Evolutionary conservation across 805 yeast species (phyloP), one percentile per base, ranked within the genome.

Genomic region (Candida nonsorbophila): DNA sequence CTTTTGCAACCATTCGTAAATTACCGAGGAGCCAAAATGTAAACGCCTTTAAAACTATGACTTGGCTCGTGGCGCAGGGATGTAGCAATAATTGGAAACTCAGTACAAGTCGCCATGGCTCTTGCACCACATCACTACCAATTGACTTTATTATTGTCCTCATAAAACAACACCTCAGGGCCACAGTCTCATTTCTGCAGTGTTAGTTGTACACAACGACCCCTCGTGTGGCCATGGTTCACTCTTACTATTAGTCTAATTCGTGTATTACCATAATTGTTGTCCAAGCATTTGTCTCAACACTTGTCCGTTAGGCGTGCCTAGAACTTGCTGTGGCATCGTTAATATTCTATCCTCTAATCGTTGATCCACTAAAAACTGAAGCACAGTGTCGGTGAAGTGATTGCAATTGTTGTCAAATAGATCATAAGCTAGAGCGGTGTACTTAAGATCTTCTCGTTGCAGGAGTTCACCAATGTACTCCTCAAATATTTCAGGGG

Each of bases 361-460:
- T 28, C 57, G 64, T 33, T 59, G 56, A 5, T 79, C 82, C 14
- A 72, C 76, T 34, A 77, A 51, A 37, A 79, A 78, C 42, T 77
- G 76, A 23, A 73, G 44, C 32, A 73, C 45, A 25, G 69, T 76
- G 40, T 77, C 69, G 12, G 80, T 65, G 53, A 79, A 78, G 51
- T 80, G 79, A 52, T 79, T 79, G 51, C 86, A 79, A 45, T 79
- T 79, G 51, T 78, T 78, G 30, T 67, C 65, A 34, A 79, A 75
- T 34, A 79, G 49, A 39, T 76, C 74, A 53, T 79, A 79, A 21
- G 52, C 58, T 6, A 56, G 58, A 6, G 75, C 68, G 10, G 59
- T 48, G 41, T 64, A 77, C 34, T 65, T 70, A 27, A 32, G 32
- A n/a, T 51, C 53, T 7, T 60, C 59, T 32, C 57, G 59, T 25